A percentile compares a stretch with the other conserved stretches of the same genome.
These are phyloP conservation scores for Neopestalotiopsis clavispora DNA, from an alignment of 2,329 filamentous ascomycete genomes.

Conservation along the genomic window DNA sequence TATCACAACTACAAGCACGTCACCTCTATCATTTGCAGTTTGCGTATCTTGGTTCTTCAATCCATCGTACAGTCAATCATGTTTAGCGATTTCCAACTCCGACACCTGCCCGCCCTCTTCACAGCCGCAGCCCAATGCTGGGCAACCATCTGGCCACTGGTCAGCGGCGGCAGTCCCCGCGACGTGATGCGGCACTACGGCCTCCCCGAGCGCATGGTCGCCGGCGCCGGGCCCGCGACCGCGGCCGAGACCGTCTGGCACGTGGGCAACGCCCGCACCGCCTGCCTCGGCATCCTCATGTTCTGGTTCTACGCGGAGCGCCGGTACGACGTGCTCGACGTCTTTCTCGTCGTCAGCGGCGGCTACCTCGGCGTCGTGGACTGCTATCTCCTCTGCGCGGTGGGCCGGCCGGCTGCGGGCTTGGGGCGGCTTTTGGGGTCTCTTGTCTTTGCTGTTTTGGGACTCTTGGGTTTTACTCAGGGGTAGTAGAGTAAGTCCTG, in stretches of 20 bases:
- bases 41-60: too few relatives aligned
- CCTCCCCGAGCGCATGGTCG: conserved; percentile 18
- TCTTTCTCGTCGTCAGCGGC: conserved; percentile 21
- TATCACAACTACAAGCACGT: too few relatives aligned
- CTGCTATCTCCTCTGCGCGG: conserved; percentile 22
- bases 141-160: conserved; percentile 23
- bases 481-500: too few relatives aligned
- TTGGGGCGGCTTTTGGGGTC: conserved; percentile 24
- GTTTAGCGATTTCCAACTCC: conserved; percentile 22
- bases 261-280: conserved; percentile 26
- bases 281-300: conserved; percentile 26
- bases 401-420: conserved; percentile 20
- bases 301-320: conserved; percentile 25
- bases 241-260: conserved; percentile 25
- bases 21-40: too few relatives aligned
- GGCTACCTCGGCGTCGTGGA: conserved; percentile 24
- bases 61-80: conserved; percentile 10
- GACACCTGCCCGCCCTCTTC: conserved; percentile 25
- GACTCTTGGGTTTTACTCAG: not conserved
- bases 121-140: conserved; percentile 23
- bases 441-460: conserved; percentile 23
- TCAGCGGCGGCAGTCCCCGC: conserved; percentile 22
- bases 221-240: conserved; percentile 14
- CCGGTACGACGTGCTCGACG: conserved; percentile 27
- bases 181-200: conserved; percentile 25